A percentile compares a stretch with the other conserved stretches of the same genome.
phyloP scores from a whole-genome alignment of 139 green algal species.

The Chlamydomonas sphaeroides region DNA sequence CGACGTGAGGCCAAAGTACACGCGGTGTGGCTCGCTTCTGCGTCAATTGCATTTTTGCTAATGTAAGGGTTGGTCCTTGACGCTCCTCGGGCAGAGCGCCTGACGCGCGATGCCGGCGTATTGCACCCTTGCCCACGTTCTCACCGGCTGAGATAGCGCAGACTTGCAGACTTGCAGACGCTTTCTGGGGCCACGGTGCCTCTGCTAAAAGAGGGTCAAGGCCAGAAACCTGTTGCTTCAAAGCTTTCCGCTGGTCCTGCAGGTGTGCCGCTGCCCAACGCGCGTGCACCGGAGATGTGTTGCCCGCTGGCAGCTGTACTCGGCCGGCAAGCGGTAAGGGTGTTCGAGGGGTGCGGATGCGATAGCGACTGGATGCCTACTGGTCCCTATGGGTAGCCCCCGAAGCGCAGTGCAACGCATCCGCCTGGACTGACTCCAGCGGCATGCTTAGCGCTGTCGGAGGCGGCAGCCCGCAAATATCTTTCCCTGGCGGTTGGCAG shows the following conservation, averaged over 20 bases:
- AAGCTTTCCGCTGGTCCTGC: no score
- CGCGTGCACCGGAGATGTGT: conserved; percentile 41
- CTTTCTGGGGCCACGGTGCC: no score
- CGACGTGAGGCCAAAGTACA: background rate
- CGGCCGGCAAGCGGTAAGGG: conserved; percentile 43
- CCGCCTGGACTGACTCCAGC: background rate
- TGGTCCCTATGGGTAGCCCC: background rate
- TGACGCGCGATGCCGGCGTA: background rate
- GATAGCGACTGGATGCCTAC: background rate
- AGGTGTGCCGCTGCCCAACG: conserved; percentile 44
- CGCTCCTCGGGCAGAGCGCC: no score
- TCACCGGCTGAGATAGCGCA: no score
- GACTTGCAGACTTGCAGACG: no score
- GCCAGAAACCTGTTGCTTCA: no score
- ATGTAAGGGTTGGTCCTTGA: background rate
- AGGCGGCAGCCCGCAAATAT: background rate
- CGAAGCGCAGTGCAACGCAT: background rate
- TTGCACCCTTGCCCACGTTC: no score
- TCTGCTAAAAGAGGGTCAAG: no score
- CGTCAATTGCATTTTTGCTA: no score
- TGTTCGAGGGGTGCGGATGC: background rate
- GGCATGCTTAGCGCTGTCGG: background rate
- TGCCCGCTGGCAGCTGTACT: conserved; percentile 55
- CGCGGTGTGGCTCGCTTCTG: no score
- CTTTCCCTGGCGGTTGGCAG: no score